Evolutionary conservation across 495 filamentous ascomycete species (phyloP).

Genomic region (Hypomontagnella submonticulosa): DNA sequence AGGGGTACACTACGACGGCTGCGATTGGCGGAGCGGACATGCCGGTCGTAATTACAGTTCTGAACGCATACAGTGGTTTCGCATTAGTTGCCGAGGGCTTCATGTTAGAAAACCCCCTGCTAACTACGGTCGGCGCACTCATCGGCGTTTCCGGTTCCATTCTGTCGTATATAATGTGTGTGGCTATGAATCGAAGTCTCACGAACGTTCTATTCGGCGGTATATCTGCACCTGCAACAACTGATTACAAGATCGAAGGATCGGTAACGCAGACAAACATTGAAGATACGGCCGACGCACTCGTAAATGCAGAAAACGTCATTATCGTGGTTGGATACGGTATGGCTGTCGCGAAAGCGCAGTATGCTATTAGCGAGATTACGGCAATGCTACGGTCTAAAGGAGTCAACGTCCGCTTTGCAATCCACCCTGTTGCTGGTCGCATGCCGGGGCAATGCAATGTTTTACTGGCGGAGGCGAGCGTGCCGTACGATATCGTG

Average conservation of each 20-base stretch:
- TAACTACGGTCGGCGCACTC: constrained; percentile 81
- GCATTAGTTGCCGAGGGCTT: constrained; percentile 84
- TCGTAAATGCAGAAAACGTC: constrained; percentile 76
- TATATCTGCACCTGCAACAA: constrained; percentile 67
- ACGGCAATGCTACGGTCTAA: constrained; percentile 73
- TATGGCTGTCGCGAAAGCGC: constrained; percentile 88
- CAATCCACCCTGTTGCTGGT: constrained; percentile 84
- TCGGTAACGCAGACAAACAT: constrained; percentile 75
- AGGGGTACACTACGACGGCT: constrained; percentile 83
- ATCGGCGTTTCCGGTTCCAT: constrained; percentile 86
- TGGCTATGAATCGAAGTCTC: constrained; percentile 84
- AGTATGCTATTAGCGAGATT: constrained; percentile 85
- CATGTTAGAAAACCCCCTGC: constrained; percentile 84
- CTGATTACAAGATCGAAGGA: constrained; percentile 78
- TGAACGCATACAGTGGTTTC: constrained; percentile 88
- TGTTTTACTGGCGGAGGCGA: constrained; percentile 82
- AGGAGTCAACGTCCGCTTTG: constrained; percentile 82
- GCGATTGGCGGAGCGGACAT: constrained; percentile 89
- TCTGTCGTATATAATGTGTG: constrained; percentile 82
- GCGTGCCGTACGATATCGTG: constrained; percentile 85
- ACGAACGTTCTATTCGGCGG: constrained; percentile 86
- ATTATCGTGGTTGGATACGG: constrained; percentile 88
- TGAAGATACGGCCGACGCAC: constrained; percentile 77
- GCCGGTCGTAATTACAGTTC: constrained; percentile 86
- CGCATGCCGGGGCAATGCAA: constrained; percentile 91